Evolutionary conservation across 257 asterid species (phyloP), one percentile per base, ranked within the genome.

Genomic region (Penstemon davidsonii): DNA sequence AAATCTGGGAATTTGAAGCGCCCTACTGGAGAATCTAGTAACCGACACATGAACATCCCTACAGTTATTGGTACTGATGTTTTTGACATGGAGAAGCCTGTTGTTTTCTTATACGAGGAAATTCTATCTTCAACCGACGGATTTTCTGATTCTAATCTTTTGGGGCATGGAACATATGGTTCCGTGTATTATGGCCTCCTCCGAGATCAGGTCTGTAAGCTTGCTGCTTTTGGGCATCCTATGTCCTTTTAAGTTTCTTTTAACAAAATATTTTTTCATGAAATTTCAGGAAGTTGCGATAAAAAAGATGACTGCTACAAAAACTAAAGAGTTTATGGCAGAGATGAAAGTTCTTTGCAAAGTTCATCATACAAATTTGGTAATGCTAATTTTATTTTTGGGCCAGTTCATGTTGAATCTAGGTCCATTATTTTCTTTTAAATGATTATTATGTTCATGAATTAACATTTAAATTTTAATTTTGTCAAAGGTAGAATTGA

Each of bases 301-400:
- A 25, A 94, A 94, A 79, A 86, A 83, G 75, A 94, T 94, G 99
- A 87, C 86, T 25, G 87, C 91, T 55, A 88, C 92, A n/a, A 88
- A 90, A 69, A 87, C 97, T 5, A 91, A 86, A 80, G 99, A 94
- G 60, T 91, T 91, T 75, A 83, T 76, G 83, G 92, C 95, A 11
- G 99, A 94, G 84, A 88, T 87, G 93, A 94, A 94, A 84, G 92
- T 94, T 77, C 84, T 94, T 4, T 90, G 97, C 90, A 94, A 86
- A 84, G 99, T 94, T 80, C 99, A 94, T 74, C 99, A 94, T 69
- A 74, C 94, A 18, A 94, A 94, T 81, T 74, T 94, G 99, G 99
- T 94, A 88, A 80, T 75, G 63, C 79, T 66, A 61, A 62, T 73
- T 57, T 15, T 15, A 15, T 15, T 15, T 15, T 15, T 15, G 18